Base-by-base conservation (phyloP, 2,329 filamentous ascomycete genomes). In the Elsinoe necatrix region DNA sequence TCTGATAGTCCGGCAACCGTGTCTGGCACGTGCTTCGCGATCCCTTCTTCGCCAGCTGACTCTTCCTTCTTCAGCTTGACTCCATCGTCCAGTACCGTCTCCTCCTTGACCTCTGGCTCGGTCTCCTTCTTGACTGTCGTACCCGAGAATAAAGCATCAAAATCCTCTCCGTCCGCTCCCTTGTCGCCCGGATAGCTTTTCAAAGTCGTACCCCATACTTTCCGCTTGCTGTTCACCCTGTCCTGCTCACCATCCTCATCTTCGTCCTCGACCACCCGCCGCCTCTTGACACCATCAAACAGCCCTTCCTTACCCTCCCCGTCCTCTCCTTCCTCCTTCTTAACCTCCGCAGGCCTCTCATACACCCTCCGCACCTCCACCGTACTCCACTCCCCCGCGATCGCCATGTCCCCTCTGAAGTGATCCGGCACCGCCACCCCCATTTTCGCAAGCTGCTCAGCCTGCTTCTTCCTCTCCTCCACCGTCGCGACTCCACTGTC, bases 311-410 rank as follows among this genome's bases (percentile, higher is more conserved):
- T 73, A 56, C 79, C 75, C 6, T 75, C 70, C 23, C 69, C 68
- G 5, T 73, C 71, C 27, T 72, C 68, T n/a, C 70, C 71, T 23
- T 73, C 70, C 43, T 71, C 69, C 4, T 73, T 72, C 18, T 77
- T 73, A 29, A 54, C 51, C 21, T 35, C 51, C 29, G 45, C 31
- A 5, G 14, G 23, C 2, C 48, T 48, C 23, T 21, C 39, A 58
- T 61, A 60, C 6, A 76, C 63, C 42, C 65, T 63, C 27, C 64
- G 72, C 61, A 75, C 77, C 43, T 82, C 77, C 39, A 88, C 80
- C 4, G 80, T 82, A 58, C 89, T 83, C 92, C 92, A 98, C 55
- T 95, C 87, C 29, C 93, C 89, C 3, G 86, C 84, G 75, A 96
- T 83, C 4, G 91, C 90, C 81, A 96, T 83, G 59, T 93, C 88